Evolutionary conservation across 495 filamentous ascomycete species (phyloP).

Genomic region (Evansstolkia leycettana): DNA sequence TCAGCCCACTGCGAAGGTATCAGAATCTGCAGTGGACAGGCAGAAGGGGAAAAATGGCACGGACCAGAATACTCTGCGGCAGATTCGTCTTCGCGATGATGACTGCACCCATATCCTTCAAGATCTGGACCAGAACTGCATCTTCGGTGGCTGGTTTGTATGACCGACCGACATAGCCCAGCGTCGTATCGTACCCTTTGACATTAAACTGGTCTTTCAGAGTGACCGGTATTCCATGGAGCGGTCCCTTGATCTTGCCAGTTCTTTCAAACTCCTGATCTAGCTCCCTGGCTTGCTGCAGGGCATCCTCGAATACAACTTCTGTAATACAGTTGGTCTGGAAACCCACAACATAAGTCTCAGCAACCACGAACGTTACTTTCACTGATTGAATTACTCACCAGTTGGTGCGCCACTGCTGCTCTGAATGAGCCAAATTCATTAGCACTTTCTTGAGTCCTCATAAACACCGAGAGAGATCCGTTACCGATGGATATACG

Average conservation of each 20-base stretch:
- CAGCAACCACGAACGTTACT: background rate
- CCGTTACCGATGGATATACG: slow-evolving; percentile 38
- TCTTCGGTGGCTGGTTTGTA: slow-evolving; percentile 39
- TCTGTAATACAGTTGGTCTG: slow-evolving; percentile 52
- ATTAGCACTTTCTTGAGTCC: background rate
- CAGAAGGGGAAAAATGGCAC: slow-evolving; percentile 2
- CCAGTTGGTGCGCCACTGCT: slow-evolving; percentile 44
- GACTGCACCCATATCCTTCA: slow-evolving; percentile 38
- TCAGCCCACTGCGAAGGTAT: slow-evolving; percentile 27
- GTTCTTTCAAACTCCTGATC: slow-evolving; percentile 37
- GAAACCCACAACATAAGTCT: background rate
- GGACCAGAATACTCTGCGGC: slow-evolving; percentile 40
- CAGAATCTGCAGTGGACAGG: background rate
- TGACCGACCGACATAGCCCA: slow-evolving; percentile 45
- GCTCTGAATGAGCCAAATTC: slow-evolving; percentile 17
- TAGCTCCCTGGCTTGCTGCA: slow-evolving; percentile 42
- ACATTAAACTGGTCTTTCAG: slow-evolving; percentile 60
- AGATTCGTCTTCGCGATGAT: slow-evolving; percentile 50
- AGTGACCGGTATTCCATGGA: slow-evolving; percentile 54
- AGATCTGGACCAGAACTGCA: slow-evolving; percentile 31
- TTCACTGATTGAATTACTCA: slow-evolving; percentile 9
- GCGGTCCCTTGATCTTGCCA: slow-evolving; percentile 38
- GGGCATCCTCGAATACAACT: slow-evolving; percentile 47
- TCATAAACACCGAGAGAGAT: no score
- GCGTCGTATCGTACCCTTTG: slow-evolving; percentile 42